These are phyloP conservation scores for Oxytropis ochrocephala DNA, from an alignment of 306 rosid genomes.

Conservation along the genomic window DNA sequence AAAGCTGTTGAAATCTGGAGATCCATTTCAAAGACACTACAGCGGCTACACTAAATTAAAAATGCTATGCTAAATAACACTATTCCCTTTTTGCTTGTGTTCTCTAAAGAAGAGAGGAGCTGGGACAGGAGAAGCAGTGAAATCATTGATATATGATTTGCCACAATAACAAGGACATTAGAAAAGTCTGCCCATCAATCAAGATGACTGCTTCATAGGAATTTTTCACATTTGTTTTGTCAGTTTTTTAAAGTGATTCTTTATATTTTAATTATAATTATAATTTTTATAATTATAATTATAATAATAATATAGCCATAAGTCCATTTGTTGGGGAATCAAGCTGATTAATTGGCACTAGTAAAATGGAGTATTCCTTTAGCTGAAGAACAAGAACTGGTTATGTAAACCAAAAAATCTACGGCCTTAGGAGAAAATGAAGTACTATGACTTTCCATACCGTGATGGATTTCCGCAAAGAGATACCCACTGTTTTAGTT, in stretches of 20 bases:
- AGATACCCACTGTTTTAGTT: constrained; percentile 24
- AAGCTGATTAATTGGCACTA: constrained; percentile 1
- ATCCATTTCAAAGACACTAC: neutral
- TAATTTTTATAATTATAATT: neutral
- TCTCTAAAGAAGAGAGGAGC: neutral
- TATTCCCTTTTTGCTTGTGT: neutral
- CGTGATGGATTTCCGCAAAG: constrained; percentile 51
- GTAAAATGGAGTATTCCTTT: neutral
- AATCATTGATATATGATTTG: neutral
- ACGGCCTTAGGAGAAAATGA: neutral
- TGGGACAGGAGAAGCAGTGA: neutral
- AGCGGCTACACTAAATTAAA: neutral
- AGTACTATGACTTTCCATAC: constrained; percentile 32
- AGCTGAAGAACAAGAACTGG: constrained; percentile 7
- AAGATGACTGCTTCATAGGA: neutral
- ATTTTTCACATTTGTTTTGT: neutral
- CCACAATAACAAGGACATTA: neutral
- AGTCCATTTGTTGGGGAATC: neutral
- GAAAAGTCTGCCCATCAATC: neutral
- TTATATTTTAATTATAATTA: neutral
- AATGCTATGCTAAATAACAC: neutral
- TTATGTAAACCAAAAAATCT: neutral
- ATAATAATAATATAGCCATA: neutral
- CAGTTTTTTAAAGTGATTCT: neutral
- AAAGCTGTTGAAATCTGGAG: neutral